Evolutionary conservation across 2,329 filamentous ascomycete species (phyloP).

Genomic region (Zymoseptoria crescenta): DNA sequence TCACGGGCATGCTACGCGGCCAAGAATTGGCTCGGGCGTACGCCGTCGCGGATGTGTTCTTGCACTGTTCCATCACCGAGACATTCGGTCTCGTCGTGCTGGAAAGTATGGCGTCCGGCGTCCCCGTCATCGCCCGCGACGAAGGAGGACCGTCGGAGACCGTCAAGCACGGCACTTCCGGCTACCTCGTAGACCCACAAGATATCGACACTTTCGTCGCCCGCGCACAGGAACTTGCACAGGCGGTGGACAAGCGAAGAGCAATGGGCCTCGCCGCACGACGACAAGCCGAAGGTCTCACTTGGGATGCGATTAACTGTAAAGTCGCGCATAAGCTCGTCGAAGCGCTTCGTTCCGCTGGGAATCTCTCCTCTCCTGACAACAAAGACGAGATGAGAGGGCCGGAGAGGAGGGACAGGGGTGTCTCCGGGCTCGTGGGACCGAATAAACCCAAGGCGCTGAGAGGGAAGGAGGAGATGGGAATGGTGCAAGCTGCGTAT

Average conservation of each 20-base stretch:
- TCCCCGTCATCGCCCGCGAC: constrained; percentile 61
- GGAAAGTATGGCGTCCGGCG: constrained; percentile 62
- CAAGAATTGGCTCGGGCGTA: constrained; percentile 57
- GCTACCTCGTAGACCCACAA: constrained; percentile 53
- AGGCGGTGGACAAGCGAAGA: constrained; percentile 38
- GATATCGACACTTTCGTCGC: constrained; percentile 53
- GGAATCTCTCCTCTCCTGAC: constrained; percentile 5
- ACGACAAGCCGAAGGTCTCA: constrained; percentile 53
- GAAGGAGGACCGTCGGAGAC: constrained; percentile 64
- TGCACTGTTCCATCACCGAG: constrained; percentile 64
- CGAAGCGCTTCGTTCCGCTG: constrained; percentile 31
- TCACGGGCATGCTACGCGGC: constrained; percentile 58
- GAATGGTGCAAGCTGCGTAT: constrained; percentile 19
- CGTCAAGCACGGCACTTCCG: constrained; percentile 51
- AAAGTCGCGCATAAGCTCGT: constrained; percentile 59
- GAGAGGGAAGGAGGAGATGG: constrained; percentile 2
- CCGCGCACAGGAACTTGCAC: constrained; percentile 44
- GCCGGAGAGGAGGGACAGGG: background rate
- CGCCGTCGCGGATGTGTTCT: constrained; percentile 60
- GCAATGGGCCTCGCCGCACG: constrained; percentile 45
- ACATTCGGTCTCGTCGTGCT: constrained; percentile 65
- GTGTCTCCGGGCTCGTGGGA: background rate
- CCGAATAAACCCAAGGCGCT: background rate
- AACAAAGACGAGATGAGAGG: constrained; percentile 9
- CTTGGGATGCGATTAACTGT: constrained; percentile 66